These are phyloP conservation scores for Opeltia flavorubescens DNA, from an alignment of 495 filamentous ascomycete species.

Conservation along the genomic window DNA sequence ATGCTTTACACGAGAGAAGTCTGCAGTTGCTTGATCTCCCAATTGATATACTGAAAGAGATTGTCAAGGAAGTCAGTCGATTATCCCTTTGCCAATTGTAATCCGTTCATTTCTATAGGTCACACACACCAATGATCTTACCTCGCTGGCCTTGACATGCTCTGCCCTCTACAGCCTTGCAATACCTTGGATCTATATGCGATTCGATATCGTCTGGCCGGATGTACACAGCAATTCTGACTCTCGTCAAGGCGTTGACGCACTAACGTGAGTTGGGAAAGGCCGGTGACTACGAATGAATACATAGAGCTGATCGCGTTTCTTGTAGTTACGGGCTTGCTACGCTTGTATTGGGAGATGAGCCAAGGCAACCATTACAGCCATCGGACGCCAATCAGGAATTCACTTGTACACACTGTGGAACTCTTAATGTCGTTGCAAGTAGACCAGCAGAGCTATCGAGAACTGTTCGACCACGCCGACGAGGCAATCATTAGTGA, in stretches of 20 bases:
- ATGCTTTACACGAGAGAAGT: constrained; percentile 6
- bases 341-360: constrained; percentile 68
- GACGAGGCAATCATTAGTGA: constrained; percentile 58
- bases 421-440: constrained; percentile 15
- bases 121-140: constrained; percentile 77
- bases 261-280: constrained; percentile 41
- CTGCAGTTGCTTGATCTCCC: constrained; percentile 66
- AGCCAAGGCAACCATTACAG: constrained; percentile 19
- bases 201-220: constrained; percentile 93
- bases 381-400: neutral
- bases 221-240: constrained; percentile 50
- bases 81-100: constrained; percentile 1
- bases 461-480: constrained; percentile 14
- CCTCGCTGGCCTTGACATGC: constrained; percentile 68
- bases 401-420: constrained; percentile 24
- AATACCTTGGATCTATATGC: constrained; percentile 77
- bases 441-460: constrained; percentile 6
- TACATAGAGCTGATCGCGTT: neutral
- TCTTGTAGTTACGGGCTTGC: constrained; percentile 52
- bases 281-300: neutral
- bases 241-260: constrained; percentile 67
- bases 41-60: constrained; percentile 72
- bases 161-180: constrained; percentile 71
- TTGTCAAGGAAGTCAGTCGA: constrained; percentile 67
- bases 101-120: constrained; percentile 37